These are phyloP conservation scores for Phytophthora sp. DNA, from an alignment of 352 stramenopile species.

Conservation along the genomic window DNA sequence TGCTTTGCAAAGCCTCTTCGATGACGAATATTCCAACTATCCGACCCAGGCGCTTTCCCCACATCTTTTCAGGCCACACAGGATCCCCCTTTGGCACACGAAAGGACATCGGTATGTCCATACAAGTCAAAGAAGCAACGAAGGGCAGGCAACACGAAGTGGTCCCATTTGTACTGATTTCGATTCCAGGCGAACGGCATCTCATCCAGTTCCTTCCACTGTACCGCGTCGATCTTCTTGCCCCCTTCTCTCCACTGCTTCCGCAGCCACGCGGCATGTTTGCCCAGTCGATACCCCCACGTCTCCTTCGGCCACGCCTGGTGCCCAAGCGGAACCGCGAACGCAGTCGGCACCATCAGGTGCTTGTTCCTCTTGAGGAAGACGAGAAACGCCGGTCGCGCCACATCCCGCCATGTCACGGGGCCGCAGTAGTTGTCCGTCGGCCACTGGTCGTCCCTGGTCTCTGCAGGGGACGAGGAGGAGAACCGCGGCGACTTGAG, in stretches of 20 bases:
- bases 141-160: constrained; percentile 34
- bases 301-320: neutral
- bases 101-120: constrained; percentile 42
- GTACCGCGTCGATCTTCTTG: constrained; percentile 1
- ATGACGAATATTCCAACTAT: constrained; percentile 36
- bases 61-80: constrained; percentile 27
- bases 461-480: no score
- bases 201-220: constrained; percentile 20
- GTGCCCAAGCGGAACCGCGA: neutral
- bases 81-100: constrained; percentile 5
- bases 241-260: neutral
- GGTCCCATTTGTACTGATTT: constrained; percentile 29
- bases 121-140: constrained; percentile 31
- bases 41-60: constrained; percentile 30
- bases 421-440: no score
- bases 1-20: constrained; percentile 29
- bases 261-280: neutral
- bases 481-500: no score
- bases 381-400: neutral
- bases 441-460: no score
- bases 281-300: constrained; percentile 3
- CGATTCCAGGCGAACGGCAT: constrained; percentile 35
- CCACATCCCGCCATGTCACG: neutral
- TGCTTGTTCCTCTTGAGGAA: neutral
- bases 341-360: neutral